Base-by-base conservation (phyloP, 2,329 filamentous ascomycete genomes). In the Pseudocercospora eumusae region DNA sequence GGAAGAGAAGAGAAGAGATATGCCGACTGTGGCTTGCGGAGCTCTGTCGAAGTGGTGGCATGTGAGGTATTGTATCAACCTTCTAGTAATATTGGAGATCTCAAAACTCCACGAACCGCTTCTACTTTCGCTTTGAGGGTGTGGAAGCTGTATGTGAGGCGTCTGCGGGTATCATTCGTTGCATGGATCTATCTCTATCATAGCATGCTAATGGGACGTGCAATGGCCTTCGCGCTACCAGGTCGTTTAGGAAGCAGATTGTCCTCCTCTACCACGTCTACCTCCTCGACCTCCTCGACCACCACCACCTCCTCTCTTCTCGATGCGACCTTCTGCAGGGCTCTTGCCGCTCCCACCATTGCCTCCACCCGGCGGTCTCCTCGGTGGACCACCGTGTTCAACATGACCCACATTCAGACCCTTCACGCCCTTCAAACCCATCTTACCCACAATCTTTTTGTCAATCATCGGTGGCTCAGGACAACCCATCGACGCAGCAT, bases 361-460 rank as follows among this genome's bases (percentile, higher is more conserved):
- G 27, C 50, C n/a, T n/a, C n/a, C 27, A 21, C 25, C 25, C 20
- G 18, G 50, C 28, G 18, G 50, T 54, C 52, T 20, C 4, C 52
- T 40, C 6, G n/a, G 15, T 11, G 52, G 28, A 23, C 52, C 52
- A 54, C 7, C 40, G 18, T 27, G 18, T 31, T 63, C 61, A 4
- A 60, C 33, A n/a, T 60, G 57, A n/a, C 70, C 70, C 15, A 73
- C 69, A 49, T 71, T 72, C n/a, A 81, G 69, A 11, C 79, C 79
- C 13, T 68, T 70, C 4, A 79, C 77, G 45, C 79, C 79, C 68
- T 78, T 80, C 63, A 81, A 61, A 4, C 79, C 79, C 79, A 81
- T 81, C 73, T 81, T 81, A 47, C 78, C 77, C 3, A 81, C 73
- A 0, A 76, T 73, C 59, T 72, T 76, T 70, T 77, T 80, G 56